Evolutionary conservation across 805 yeast genomes (phyloP).

Genomic region (Saccharomycopsis sp.): DNA sequence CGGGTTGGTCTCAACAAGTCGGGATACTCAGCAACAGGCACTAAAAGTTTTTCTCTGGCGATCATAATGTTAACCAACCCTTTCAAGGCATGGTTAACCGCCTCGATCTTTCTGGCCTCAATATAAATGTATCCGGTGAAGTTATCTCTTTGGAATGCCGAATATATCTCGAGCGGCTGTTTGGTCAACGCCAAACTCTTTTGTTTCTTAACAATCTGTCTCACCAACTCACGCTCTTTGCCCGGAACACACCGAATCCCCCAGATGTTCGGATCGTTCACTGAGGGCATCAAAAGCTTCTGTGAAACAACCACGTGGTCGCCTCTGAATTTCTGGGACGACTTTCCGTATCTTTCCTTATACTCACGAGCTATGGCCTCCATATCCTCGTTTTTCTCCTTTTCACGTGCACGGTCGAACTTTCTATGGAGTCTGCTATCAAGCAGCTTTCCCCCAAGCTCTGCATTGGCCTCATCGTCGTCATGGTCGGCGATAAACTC

Average conservation of each 20-base stretch:
- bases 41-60: slow-evolving; percentile 61
- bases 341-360: slow-evolving; percentile 87
- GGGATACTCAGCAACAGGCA: slow-evolving; percentile 94
- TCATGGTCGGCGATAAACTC: slow-evolving; percentile 70
- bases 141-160: slow-evolving; percentile 91
- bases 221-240: slow-evolving; percentile 83
- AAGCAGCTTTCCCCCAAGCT: slow-evolving; percentile 31
- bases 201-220: slow-evolving; percentile 78
- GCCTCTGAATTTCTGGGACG: slow-evolving; percentile 76
- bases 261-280: slow-evolving; percentile 94
- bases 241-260: slow-evolving; percentile 93
- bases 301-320: slow-evolving; percentile 82
- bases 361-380: slow-evolving; percentile 87
- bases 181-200: slow-evolving; percentile 67
- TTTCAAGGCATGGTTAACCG: slow-evolving; percentile 78
- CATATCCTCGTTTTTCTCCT: slow-evolving; percentile 89
- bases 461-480: slow-evolving; percentile 46
- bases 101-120: slow-evolving; percentile 90
- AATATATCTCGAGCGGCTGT: slow-evolving; percentile 74
- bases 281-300: slow-evolving; percentile 87
- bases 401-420: slow-evolving; percentile 80
- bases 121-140: slow-evolving; percentile 88
- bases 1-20: slow-evolving; percentile 85
- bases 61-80: slow-evolving; percentile 85
- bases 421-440: slow-evolving; percentile 88